A percentile compares a stretch with the other conserved stretches of the same genome.
phyloP scores from a whole-genome alignment of 2,329 filamentous ascomycete genomes.

The Eutypella sp. region DNA sequence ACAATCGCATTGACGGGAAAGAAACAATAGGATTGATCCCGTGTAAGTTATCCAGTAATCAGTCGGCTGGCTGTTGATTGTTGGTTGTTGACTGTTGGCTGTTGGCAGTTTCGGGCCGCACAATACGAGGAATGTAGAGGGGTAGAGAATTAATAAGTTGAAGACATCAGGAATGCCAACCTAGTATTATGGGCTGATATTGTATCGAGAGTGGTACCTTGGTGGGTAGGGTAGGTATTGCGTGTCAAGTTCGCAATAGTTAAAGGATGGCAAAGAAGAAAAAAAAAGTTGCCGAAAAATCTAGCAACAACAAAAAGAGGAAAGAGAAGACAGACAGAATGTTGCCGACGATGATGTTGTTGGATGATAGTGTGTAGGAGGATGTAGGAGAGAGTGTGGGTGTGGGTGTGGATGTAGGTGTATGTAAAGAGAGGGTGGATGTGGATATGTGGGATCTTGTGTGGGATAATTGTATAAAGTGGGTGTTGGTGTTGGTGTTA shows the following conservation, averaged over 20 bases:
- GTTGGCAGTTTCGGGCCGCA: not conserved
- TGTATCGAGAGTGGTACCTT: no score
- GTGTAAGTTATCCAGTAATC: no score
- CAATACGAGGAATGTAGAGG: conserved; percentile 19
- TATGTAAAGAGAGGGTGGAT: not conserved
- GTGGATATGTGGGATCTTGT: no score
- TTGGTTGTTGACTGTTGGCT: conserved; percentile 8
- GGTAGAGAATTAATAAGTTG: conserved; percentile 17
- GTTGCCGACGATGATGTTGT: not conserved
- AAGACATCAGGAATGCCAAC: conserved; percentile 24
- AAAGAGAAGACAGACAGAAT: not conserved
- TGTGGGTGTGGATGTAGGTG: not conserved
- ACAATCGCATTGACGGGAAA: conserved; percentile 13
- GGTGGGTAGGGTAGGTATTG: conserved; percentile 5
- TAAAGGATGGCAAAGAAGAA: no score
- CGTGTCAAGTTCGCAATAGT: conserved; percentile 12
- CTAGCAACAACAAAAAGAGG: conserved; percentile 1
- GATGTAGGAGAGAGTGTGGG: not conserved
- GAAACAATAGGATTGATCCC: conserved; percentile 8
- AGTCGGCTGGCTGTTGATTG: conserved; percentile 1
- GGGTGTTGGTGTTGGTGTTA: not conserved
- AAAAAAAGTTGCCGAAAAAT: no score
- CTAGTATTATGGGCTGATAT: no score
- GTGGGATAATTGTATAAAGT: no score
- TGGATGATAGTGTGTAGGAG: not conserved